Evolutionary conservation across 2,329 filamentous ascomycete genomes (phyloP), one percentile per base, ranked within the genome.

Genomic region (Cadophora gregata): DNA sequence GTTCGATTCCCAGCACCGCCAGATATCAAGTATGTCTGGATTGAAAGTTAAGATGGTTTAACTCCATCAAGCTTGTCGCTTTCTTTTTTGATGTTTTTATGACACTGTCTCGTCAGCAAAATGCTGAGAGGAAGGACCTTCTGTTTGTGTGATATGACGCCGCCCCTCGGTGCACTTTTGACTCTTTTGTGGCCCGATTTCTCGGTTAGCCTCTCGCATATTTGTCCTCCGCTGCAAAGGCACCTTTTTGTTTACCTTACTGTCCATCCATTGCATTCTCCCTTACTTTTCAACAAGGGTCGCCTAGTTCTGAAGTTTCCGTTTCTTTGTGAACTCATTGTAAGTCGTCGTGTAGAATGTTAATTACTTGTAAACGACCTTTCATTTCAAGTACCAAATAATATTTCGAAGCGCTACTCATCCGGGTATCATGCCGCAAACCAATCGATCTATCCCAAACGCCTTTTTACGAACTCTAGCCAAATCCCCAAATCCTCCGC

Each of bases 401-500:
- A 55, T 27, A n/a, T n/a, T 36, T 16, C 12, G 8, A 58, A 58
- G 42, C 42, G 33, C 55, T 42, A 42, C 55, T 42, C 25, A 25
- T 58, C 31, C 55, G 62, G 62, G 58, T 65, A 65, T 65, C 63
- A 61, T 61, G 42, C 48, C 27, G 25, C 24, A 16, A 16, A 19
- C 9, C 59, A n/a, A 33, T 53, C 50, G 31, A 48, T 21, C 69
- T 67, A 69, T 36, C 59, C 72, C 63, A 78, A 70, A 65, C 74
- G 71, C 69, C 67, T 67, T 62, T 64, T 70, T 51, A 85, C 69
- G 81, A 83, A 86, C 76, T 85, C 83, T 9, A 79, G 77, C 82
- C 83, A 86, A 29, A 85, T 76, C 0, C 82, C 81, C 50, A 86
- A 67, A 75, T 86, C 81, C 42, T 80, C 83, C 65, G 76, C 79